These are phyloP conservation scores for Medicago ruthenica DNA, from an alignment of 306 rosid species.

Conservation along the genomic window DNA sequence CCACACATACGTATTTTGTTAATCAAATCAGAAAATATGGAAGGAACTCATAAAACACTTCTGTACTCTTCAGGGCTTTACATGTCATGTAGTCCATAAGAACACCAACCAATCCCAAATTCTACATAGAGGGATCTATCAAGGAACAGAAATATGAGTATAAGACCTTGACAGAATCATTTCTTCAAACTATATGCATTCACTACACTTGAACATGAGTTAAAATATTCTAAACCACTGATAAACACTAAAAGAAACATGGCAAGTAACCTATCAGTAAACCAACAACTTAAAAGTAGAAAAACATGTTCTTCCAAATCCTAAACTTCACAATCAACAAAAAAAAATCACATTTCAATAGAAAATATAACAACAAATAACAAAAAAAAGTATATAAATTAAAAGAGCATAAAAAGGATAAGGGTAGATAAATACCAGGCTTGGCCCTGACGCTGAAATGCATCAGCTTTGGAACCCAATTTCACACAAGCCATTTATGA, in stretches of 20 bases:
- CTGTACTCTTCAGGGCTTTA: background rate
- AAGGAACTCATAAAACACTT: conserved; percentile 24
- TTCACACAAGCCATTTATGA: conserved; percentile 81
- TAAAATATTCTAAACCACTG: conserved; percentile 16
- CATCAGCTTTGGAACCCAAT: conserved; percentile 95
- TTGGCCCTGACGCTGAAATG: conserved; percentile 95
- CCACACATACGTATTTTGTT: background rate
- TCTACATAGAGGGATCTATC: conserved; percentile 23
- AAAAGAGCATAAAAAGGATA: conserved; percentile 19
- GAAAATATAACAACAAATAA: conserved; percentile 17
- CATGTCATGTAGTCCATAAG: background rate
- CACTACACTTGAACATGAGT: background rate
- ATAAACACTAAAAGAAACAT: background rate
- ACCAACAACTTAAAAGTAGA: background rate
- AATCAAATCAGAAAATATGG: conserved; percentile 3
- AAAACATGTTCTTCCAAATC: conserved; percentile 6
- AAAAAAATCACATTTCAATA: conserved; percentile 6
- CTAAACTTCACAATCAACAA: conserved; percentile 16
- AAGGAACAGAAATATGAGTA: background rate
- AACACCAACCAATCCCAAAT: conserved; percentile 37
- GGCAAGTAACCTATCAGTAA: conserved; percentile 17
- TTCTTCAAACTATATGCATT: background rate
- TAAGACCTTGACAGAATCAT: conserved; percentile 14
- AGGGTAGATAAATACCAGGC: conserved; percentile 72
- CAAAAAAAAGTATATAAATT: conserved; percentile 18